These are phyloP conservation scores for Erigeron canadensis DNA, from an alignment of 129 eudicot species.

Conservation along the genomic window DNA sequence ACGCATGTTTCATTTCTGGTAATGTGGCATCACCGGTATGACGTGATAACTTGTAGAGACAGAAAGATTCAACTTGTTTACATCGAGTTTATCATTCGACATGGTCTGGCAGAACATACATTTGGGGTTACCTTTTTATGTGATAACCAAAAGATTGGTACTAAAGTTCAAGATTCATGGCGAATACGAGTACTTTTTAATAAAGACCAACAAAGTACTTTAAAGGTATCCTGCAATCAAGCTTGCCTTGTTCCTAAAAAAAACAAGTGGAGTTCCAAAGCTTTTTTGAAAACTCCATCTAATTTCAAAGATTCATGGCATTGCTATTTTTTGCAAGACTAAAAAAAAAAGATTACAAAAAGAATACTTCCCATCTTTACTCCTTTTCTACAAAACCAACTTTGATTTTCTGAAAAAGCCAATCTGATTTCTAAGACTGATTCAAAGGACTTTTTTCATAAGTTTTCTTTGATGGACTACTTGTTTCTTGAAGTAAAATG, in stretches of 20 bases:
- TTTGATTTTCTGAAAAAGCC: slow-evolving; percentile 2
- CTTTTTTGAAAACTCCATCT: slow-evolving; percentile 29
- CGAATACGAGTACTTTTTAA: not conserved
- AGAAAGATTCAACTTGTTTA: no score
- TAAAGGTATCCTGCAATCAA: slow-evolving; percentile 23
- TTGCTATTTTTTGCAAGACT: not conserved
- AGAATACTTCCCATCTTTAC: slow-evolving; percentile 19
- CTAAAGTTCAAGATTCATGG: not conserved
- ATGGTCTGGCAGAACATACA: no score
- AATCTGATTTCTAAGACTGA: not conserved
- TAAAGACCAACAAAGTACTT: slow-evolving; percentile 12
- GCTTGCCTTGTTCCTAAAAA: slow-evolving; percentile 7
- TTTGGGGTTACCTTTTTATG: not conserved
- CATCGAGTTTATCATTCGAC: no score
- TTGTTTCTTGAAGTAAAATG: slow-evolving; percentile 28
- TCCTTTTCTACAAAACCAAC: slow-evolving; percentile 12
- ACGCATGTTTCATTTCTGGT: no score
- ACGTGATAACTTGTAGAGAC: no score
- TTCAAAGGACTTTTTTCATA: slow-evolving; percentile 37
- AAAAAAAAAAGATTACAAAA: slow-evolving; percentile 18
- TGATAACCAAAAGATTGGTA: not conserved
- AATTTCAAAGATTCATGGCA: slow-evolving; percentile 16
- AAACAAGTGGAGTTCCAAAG: slow-evolving; percentile 4
- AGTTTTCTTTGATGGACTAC: slow-evolving; percentile 34
- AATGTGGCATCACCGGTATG: no score